Evolutionary conservation across 192 early-diverging fungal species (phyloP).

Genomic region (Funneliformis geosporum): DNA sequence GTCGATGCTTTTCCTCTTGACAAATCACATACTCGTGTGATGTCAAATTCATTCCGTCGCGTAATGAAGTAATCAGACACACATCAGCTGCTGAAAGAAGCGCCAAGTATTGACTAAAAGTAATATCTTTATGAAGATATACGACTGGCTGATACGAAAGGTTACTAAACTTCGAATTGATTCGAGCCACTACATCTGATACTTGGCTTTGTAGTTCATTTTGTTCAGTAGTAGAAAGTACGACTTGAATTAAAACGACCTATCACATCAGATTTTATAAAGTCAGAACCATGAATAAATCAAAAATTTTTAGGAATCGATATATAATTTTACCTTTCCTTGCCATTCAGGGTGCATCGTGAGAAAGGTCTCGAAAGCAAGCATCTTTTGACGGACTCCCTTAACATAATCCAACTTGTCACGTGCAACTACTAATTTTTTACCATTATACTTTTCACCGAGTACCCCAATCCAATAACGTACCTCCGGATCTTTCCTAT

Average conservation of each 20-base stretch:
- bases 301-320: background rate
- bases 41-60: slow-evolving; percentile 98
- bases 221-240: slow-evolving; percentile 86
- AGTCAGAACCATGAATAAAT: background rate
- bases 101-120: slow-evolving; percentile 88
- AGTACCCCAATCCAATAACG: slow-evolving; percentile 76
- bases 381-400: slow-evolving; percentile 92
- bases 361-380: slow-evolving; percentile 90
- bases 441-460: slow-evolving; percentile 86
- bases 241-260: slow-evolving; percentile 94
- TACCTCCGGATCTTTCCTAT: slow-evolving; percentile 64
- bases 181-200: slow-evolving; percentile 86
- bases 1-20: slow-evolving; percentile 79
- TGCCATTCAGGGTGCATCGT: slow-evolving; percentile 87
- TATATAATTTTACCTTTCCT: slow-evolving; percentile 54
- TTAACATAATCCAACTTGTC: slow-evolving; percentile 98
- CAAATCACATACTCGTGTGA: slow-evolving; percentile 93
- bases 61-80: slow-evolving; percentile 85
- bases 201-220: slow-evolving; percentile 88
- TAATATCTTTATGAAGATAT: slow-evolving; percentile 88
- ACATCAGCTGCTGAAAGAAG: slow-evolving; percentile 85
- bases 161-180: slow-evolving; percentile 90
- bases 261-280: slow-evolving; percentile 20
- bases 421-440: slow-evolving; percentile 89
- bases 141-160: slow-evolving; percentile 91